Base-by-base conservation (phyloP, 371 early-diverging fungal genomes). In the Apophysomyces sp. region DNA sequence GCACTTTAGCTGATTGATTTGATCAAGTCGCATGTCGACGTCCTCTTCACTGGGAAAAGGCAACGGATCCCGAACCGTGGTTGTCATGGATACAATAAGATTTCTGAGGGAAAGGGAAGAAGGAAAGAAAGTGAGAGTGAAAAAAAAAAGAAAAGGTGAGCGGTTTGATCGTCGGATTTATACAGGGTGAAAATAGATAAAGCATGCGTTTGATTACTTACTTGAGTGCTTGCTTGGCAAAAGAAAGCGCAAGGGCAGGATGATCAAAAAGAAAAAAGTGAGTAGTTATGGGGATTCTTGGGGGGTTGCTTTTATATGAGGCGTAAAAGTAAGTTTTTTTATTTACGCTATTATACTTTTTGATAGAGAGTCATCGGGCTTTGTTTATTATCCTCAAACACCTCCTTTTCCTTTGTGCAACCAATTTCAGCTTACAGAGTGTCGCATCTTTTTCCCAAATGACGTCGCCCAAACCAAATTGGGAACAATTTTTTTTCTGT, bases 1-100 rank as follows among this genome's bases (percentile, higher is more conserved):
- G 13, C 72, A 65, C 69, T 83, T 82, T 13, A 86, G 72, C 52
- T 76, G 68, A 55, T 81, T 72, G 51, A 86, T 76, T 58, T 72
- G 61, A 30, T 72, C 71, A 52, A 82, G 60, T 49, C 78, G 68
- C 29, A 44, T 41, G n/a, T 59, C 62, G 15, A 66, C 57, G 31
- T 79, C 69, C 9, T 71, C 66, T 29, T 69, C 61, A 4, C 52
- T 76, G 30, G 79, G 76, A 41, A 58, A 55, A 27, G 67, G 62
- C 57, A 60, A 36, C 28, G 60, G 18, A 54, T 58, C 57, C 59
- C 53, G 32, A 51, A 60, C 41, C 30, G 60, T 52, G 26, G 56
- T 55, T 55, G 62, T 54, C 18, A 54, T 31, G 44, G 55, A 26
- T n/a, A 58, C 13, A 26, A 28, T 29, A 24, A 26, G 58, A 41